Conservation (phyloP, 73 alveolate species). For the Tetrahymena elliotti region DNA sequence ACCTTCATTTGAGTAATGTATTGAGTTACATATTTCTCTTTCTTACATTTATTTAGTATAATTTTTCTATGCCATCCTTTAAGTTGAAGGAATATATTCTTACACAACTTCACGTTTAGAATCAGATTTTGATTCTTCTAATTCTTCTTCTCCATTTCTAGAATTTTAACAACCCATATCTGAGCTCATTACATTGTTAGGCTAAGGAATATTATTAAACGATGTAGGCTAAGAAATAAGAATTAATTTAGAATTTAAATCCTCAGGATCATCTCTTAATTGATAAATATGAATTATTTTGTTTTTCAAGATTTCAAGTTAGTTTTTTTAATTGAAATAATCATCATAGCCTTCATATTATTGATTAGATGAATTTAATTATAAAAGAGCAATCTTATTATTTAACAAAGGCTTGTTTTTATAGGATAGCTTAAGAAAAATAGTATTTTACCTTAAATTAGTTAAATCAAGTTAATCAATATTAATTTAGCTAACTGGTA, state of each 20-base stretch:
- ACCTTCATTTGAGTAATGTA: not conserved
- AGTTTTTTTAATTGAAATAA: not conserved
- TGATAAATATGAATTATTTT: not conserved
- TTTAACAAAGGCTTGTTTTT: not conserved
- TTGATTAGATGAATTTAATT: not conserved
- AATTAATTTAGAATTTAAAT: not conserved
- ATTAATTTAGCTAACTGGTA: not conserved
- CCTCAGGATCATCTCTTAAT: not conserved
- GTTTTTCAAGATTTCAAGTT: not conserved
- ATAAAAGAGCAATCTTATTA: not conserved
- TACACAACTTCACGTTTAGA: not conserved
- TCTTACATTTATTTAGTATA: no score
- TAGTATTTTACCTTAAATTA: not conserved
- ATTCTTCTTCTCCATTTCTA: not conserved
- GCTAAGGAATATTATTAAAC: no score
- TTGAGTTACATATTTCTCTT: not conserved
- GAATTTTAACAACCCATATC: not conserved
- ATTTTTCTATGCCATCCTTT: not conserved
- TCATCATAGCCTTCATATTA: not conserved
- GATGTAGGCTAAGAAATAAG: not conserved
- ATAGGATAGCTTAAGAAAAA: not conserved
- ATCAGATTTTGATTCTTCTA: not conserved
- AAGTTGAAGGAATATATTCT: not conserved
- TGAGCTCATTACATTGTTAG: not conserved
- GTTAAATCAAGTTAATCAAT: not conserved